phyloP scores from a whole-genome alignment of 2,329 filamentous ascomycete species.

The Thermothelomyces thermophilus region DNA sequence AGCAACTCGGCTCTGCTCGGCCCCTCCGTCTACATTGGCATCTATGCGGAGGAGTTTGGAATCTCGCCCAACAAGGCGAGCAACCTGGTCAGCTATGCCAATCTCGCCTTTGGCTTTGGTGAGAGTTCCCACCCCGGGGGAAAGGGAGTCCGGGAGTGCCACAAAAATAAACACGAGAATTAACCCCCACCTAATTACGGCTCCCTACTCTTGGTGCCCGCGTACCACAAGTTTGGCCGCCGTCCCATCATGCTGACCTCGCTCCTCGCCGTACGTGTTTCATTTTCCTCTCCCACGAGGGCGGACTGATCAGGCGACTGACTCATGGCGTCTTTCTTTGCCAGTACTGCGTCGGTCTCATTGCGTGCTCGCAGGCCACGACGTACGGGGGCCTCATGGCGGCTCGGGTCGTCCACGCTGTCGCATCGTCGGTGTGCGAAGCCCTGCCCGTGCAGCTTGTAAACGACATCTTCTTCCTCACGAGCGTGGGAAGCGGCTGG shows the following conservation, averaged over 20 bases:
- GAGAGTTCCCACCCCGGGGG: no score
- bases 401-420: constrained; percentile 30
- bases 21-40: constrained; percentile 48
- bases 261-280: constrained; percentile 28
- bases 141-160: neutral
- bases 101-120: constrained; percentile 52
- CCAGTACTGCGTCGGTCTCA: constrained; percentile 33
- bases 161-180: no score
- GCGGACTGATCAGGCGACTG: no score
- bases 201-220: constrained; percentile 46
- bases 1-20: constrained; percentile 48
- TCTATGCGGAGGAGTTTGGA: constrained; percentile 44
- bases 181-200: constrained; percentile 27
- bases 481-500: constrained; percentile 43
- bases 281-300: no score
- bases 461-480: constrained; percentile 38
- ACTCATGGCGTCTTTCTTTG: neutral
- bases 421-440: constrained; percentile 34
- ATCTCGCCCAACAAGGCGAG: constrained; percentile 44
- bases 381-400: constrained; percentile 31
- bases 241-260: constrained; percentile 35
- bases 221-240: constrained; percentile 42
- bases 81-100: constrained; percentile 50
- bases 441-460: constrained; percentile 35
- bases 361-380: constrained; percentile 30